Evolutionary conservation across 1,284 basidiomycete species (phyloP).

Genomic region (Trichosporon inkin): DNA sequence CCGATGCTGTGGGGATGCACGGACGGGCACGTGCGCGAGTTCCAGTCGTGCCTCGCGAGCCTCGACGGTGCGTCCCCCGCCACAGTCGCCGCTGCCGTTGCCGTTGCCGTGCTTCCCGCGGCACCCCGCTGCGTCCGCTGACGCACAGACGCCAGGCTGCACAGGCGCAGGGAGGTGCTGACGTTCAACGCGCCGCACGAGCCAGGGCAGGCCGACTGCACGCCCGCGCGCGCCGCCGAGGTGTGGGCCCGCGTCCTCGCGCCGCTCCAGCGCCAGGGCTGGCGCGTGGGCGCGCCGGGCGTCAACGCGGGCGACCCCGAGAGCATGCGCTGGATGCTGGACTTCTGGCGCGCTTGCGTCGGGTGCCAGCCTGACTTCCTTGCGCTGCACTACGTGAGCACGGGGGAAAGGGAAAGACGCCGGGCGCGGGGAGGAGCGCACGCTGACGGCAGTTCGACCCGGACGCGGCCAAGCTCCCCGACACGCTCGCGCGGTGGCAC

Average conservation of each 20-base stretch:
- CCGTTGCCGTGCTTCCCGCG: too few relatives aligned
- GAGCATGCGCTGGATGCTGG: constrained; percentile 52
- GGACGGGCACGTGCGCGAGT: constrained; percentile 21
- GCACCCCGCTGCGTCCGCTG: too few relatives aligned
- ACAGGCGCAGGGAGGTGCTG: constrained; percentile 27
- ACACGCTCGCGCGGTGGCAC: constrained; percentile 57
- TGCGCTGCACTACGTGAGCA: constrained; percentile 48
- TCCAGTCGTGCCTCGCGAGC: constrained; percentile 20
- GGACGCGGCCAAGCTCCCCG: constrained; percentile 54
- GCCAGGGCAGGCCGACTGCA: constrained; percentile 28
- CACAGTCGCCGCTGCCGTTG: too few relatives aligned
- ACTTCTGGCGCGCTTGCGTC: constrained; percentile 50
- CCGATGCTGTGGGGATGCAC: constrained; percentile 41
- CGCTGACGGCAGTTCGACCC: constrained; percentile 60
- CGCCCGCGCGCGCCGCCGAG: constrained; percentile 26
- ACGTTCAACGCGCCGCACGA: constrained; percentile 38
- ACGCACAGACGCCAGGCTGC: constrained; percentile 4
- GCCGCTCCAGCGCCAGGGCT: constrained; percentile 37
- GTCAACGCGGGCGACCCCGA: constrained; percentile 48
- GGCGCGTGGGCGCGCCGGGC: constrained; percentile 52
- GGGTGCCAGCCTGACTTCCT: constrained; percentile 54
- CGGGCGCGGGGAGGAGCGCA: too few relatives aligned
- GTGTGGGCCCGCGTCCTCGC: constrained; percentile 32
- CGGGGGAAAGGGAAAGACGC: too few relatives aligned
- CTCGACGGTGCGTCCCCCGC: background rate